phyloP scores from a whole-genome alignment of 2,329 filamentous ascomycete genomes.

The Penicillium sclerotiorum region DNA sequence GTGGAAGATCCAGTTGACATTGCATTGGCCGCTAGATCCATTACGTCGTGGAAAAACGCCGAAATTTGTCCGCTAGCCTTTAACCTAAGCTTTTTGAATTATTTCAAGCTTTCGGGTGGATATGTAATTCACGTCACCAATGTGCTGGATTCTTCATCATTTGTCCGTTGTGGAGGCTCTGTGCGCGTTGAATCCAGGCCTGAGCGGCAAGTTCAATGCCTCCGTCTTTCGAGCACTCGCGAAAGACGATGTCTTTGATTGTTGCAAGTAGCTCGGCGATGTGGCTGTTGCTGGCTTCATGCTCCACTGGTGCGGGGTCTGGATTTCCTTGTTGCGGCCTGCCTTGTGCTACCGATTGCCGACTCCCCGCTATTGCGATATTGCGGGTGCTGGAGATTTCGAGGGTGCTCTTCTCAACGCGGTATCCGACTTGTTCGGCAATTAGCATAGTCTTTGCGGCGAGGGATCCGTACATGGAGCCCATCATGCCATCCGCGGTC shows the following conservation, averaged over 20 bases:
- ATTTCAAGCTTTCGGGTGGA: neutral
- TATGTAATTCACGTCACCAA: neutral
- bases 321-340: neutral
- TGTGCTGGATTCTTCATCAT: neutral
- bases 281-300: neutral
- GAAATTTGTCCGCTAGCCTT: too few relatives aligned
- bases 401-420: conserved; percentile 79
- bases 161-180: conserved; percentile 49
- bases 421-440: conserved; percentile 71
- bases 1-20: too few relatives aligned
- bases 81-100: neutral
- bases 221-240: conserved; percentile 51
- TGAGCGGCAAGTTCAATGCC: conserved; percentile 47
- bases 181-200: conserved; percentile 57
- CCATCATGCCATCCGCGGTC: conserved; percentile 40
- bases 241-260: conserved; percentile 63
- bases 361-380: conserved; percentile 73
- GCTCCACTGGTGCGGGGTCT: neutral
- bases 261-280: conserved; percentile 40
- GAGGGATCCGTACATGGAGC: conserved; percentile 79
- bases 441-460: conserved; percentile 76
- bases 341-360: conserved; percentile 20
- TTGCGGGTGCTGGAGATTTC: conserved; percentile 93
- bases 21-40: too few relatives aligned
- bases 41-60: too few relatives aligned